Evolutionary conservation across 1,139 yeast species (phyloP).

Genomic region (Hansenula sp.): DNA sequence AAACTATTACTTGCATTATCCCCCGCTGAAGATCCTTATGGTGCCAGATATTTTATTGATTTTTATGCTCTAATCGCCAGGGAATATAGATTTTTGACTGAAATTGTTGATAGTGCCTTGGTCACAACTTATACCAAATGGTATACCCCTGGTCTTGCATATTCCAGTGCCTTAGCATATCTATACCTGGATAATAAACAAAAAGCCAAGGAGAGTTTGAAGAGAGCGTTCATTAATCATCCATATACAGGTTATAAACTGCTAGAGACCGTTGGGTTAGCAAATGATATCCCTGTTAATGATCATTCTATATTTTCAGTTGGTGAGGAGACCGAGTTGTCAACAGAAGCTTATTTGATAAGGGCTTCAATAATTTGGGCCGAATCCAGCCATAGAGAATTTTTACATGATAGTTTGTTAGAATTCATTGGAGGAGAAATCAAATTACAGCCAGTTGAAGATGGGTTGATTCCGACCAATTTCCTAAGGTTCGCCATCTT

Average conservation of each 20-base stretch:
- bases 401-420: slow-evolving; percentile 43
- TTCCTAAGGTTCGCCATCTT: slow-evolving; percentile 62
- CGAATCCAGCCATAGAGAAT: slow-evolving; percentile 39
- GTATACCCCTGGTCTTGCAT: slow-evolving; percentile 72
- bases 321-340: slow-evolving; percentile 28
- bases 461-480: slow-evolving; percentile 47
- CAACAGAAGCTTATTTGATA: slow-evolving; percentile 49
- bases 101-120: slow-evolving; percentile 51
- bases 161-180: slow-evolving; percentile 63
- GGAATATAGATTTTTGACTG: slow-evolving; percentile 59
- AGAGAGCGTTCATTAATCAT: slow-evolving; percentile 49
- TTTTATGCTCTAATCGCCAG: slow-evolving; percentile 69
- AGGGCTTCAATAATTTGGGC: slow-evolving; percentile 50
- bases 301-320: slow-evolving; percentile 27
- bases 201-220: slow-evolving; percentile 45
- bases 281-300: slow-evolving; percentile 16
- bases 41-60: slow-evolving; percentile 80
- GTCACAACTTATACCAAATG: slow-evolving; percentile 57
- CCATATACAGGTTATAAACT: slow-evolving; percentile 58
- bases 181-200: slow-evolving; percentile 31
- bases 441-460: slow-evolving; percentile 9
- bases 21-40: slow-evolving; percentile 82
- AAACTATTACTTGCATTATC: slow-evolving; percentile 65
- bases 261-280: slow-evolving; percentile 35
- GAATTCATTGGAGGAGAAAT: slow-evolving; percentile 27